Evolutionary conservation across 164 flowering plant genomes (phyloP), one percentile per base, ranked within the genome.

Genomic region (Akebia trifoliata): DNA sequence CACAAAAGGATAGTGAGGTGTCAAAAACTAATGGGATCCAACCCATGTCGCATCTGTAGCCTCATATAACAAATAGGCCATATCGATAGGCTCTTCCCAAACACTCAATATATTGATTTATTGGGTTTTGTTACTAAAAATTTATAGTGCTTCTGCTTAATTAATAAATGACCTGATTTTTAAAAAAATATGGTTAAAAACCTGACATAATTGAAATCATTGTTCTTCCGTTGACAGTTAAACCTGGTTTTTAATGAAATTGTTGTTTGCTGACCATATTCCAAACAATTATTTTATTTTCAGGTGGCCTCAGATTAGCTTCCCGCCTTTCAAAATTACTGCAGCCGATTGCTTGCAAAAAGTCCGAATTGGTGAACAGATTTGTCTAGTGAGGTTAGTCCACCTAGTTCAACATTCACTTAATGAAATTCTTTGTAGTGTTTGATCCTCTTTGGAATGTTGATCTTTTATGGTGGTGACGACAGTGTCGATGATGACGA

Each of bases 261-360:
- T n/a, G n/a, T n/a, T n/a, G n/a, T n/a, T 11, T 14, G 11, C 21
- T 50, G 17, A 50, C 37, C 8, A 10, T 55, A 15, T 20, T 25
- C 45, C 11, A 24, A n/a, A 25, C 30, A 37, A 18, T 35, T 34
- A 12, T 14, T 35, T 3, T 22, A 39, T 52, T 54, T 52, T 17
- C 67, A 93, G 98, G 98, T 93, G 90, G 92, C 99, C 97, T 40
- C 90, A 93, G 47, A 67, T 55, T 63, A 66, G 29, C 9, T 50
- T 90, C 62, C 99, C 99, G 25, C 63, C 85, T 50, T 93, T 93
- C 78, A 90, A 81, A 66, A 59, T 87, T 48, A 37, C 51, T 1
- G n/a, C 71, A 26, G 60, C 79, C 31, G 61, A 73, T 26, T 82
- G 90, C 65, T 64, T 89, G 69, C 81, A 83, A 61, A 76, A 74